phyloP scores from a whole-genome alignment of 805 yeast genomes.

The Cyberlindnera meyerae region DNA sequence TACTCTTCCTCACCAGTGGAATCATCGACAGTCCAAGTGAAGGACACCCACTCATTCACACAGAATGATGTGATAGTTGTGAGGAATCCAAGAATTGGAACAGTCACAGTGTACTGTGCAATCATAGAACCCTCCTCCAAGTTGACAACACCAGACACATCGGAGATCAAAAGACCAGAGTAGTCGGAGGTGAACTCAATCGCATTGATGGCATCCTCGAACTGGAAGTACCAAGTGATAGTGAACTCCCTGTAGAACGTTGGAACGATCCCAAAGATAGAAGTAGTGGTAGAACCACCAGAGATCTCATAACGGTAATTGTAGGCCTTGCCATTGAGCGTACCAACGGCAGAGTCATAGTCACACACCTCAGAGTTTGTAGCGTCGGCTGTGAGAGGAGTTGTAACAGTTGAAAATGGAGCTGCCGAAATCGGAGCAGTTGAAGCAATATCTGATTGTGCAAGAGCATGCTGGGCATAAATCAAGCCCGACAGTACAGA shows the following conservation, averaged over 20 bases:
- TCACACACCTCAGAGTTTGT: conserved; percentile 4
- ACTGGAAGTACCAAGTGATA: conserved; percentile 18
- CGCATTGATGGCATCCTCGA: conserved; percentile 11
- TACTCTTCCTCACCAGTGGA: conserved; percentile 2
- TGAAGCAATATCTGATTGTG: no score
- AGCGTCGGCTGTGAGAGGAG: not conserved
- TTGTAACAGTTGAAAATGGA: not conserved
- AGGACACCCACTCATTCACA: conserved; percentile 5
- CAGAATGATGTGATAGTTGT: conserved; percentile 5
- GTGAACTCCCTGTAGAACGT: conserved; percentile 9
- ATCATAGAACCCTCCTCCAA: conserved; percentile 15
- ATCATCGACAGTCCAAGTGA: conserved; percentile 5
- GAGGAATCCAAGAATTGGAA: conserved; percentile 1
- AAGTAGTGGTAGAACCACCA: conserved; percentile 1
- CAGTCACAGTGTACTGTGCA: conserved; percentile 7
- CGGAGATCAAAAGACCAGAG: conserved; percentile 6
- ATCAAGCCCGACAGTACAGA: no score
- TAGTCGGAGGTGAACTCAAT: conserved; percentile 8
- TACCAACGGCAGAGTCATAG: conserved; percentile 2
- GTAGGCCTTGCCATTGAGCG: conserved; percentile 8
- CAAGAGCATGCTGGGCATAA: no score
- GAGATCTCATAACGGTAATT: conserved; percentile 5
- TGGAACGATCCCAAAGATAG: no score
- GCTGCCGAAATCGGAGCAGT: no score
- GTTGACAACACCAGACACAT: conserved; percentile 14